A percentile compares a stretch with the other conserved stretches of the same genome.
phyloP scores from a whole-genome alignment of 169 alveolate species.

The Plasmodium knowlesi region DNA sequence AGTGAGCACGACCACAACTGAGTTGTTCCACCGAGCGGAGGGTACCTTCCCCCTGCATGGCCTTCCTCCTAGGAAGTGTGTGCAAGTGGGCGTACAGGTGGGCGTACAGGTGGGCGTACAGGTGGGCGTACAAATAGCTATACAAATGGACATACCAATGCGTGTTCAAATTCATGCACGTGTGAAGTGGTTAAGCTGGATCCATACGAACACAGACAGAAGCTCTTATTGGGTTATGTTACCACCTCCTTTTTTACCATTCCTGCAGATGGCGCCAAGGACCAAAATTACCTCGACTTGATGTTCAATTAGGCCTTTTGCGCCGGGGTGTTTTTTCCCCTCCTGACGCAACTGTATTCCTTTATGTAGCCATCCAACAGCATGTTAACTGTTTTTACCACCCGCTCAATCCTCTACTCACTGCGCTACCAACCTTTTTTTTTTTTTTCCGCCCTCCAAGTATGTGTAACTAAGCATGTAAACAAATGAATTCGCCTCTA shows the following conservation, averaged over 20 bases:
- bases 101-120: background rate
- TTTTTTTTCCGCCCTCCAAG: background rate
- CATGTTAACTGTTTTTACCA: background rate
- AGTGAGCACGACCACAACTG: background rate
- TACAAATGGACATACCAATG: too few species aligned
- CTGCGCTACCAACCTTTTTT: background rate
- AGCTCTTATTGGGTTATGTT: background rate
- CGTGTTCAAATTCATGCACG: background rate
- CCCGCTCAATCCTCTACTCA: background rate
- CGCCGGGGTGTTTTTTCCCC: background rate
- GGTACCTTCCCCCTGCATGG: background rate
- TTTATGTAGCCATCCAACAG: background rate
- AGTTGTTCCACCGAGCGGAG: background rate
- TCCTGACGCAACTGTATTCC: background rate
- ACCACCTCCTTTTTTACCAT: background rate
- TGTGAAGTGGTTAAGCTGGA: background rate
- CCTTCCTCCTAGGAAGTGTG: background rate
- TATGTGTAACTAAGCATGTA: background rate
- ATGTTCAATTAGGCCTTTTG: background rate
- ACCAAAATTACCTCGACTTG: slow-evolving; percentile 12
- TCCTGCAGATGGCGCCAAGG: background rate
- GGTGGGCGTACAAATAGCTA: background rate
- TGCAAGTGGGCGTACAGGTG: background rate
- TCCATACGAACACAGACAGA: background rate
- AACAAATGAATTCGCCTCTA: background rate